Evolutionary conservation across 805 yeast species (phyloP), one percentile per base, ranked within the genome.

Genomic region (Sugiyamaella marilandica): DNA sequence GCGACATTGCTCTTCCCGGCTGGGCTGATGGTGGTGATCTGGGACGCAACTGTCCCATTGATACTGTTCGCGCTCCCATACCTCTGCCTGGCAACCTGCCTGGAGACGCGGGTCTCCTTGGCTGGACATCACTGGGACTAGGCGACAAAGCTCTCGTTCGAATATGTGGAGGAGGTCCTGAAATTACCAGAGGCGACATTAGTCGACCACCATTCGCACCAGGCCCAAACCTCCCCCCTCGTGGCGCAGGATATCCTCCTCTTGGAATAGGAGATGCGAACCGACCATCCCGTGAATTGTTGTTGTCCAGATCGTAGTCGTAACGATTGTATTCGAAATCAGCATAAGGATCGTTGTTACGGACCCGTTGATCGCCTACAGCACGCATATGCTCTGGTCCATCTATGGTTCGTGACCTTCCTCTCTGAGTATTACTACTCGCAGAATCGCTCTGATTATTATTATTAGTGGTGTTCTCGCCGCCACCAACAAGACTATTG

Each of bases 381-480:
- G 3, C 24, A 5, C 13, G 21, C 11, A 10, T 36, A 39, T 21
- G 43, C 2, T 21, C 11, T 13, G 41, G 41, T 13, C 36, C 52
- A 10, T 45, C 44, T 2, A 45, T n/a, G 7, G 52, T 33, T 21
- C 52, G 32, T 5, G 52, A 50, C 39, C 52, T 18, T 5, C 36
- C 39, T 8, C 51, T 49, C 5, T 10, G 8, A 11, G 19, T 3
- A 14, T 10, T 21, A 2, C 8, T 11, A 39, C 19, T 39, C 13
- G 43, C 5, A 2, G 13, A 10, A 24, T 24, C 29, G 29, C 29
- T 7, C 16, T 36, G 41, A 10, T 10, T 39, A 4, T 19, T 5
- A 10, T 10, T 34, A 34, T 14, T 24, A 2, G 36, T 24, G 13
- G 21, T 18, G 7, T 7, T n/a, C 4, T 47, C 44, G 4, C 24